Evolutionary conservation across 225 moss, liverwort and hornwort species (phyloP), one percentile per base, ranked within the genome.

Genomic region (Physcomitrellopsis africana): DNA sequence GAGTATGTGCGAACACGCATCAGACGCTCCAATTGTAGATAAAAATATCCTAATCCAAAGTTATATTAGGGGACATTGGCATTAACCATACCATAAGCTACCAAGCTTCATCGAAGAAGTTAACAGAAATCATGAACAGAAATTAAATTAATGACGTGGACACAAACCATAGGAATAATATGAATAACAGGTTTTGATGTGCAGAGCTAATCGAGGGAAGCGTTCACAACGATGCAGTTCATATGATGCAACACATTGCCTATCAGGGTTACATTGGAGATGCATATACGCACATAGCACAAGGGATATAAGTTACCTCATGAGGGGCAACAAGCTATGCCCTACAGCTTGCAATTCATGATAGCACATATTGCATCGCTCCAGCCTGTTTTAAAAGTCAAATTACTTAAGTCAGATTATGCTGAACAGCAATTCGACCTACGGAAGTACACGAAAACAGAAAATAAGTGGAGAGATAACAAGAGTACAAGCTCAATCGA

Each of bases 361-460:
- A 75, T 94, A 88, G 66, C 94, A 96, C 86, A 94, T 85, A 69
- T 92, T 94, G 85, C 94, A 96, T 67, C 87, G 88, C 86, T 96
- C 94, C 59, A 89, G 81, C 80, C 91, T 94, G 69, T 41, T 11
- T 68, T 48, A 37, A 27, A 29, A n/a, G 43, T 23, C 15, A 10
- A 9, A 62, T 27, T 64, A 44, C 7, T 52, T 17, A 15, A 19
- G 52, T 73, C 14, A 53, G 48, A 65, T 29, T 46, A 14, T 11
- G 47, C 49, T 57, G 20, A 16, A 63, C 10, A 37, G 32, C 9
- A 29, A 60, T 4, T 60, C 13, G 23, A n/a, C 2, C 12, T 42
- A 13, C 62, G 15, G 13, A 32, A 51, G 18, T 14, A 19, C 7
- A 17, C 64, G 17, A n/a, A 10, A 64, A 32, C 8, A 56, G 22